Base-by-base conservation (phyloP, 495 filamentous ascomycete genomes). In the Terfezia boudieri region DNA sequence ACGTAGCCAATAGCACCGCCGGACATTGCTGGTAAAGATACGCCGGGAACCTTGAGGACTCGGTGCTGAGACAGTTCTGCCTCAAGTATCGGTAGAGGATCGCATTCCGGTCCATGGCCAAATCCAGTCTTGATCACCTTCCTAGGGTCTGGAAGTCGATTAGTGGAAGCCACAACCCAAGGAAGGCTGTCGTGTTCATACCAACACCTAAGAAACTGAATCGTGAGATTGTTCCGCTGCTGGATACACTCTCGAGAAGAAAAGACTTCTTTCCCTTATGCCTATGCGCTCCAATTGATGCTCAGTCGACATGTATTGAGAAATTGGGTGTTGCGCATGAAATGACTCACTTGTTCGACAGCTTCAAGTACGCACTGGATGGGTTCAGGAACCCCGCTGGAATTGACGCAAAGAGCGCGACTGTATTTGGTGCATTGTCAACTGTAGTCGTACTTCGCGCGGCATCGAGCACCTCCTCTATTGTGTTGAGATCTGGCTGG, bases 1-100 rank as follows among this genome's bases (percentile, higher is more conserved):
- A 98, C 84, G 65, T 96, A 98, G 55, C 90, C 90, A 62, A 98
- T 82, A 2, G 89, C 90, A 37, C 92, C 90, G 50, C 86, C 92
- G 0, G 81, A 86, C 65, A 95, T 68, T 36, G 84, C 81, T 9
- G 90, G 90, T 9, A 98, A 74, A 53, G 70, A 73, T 55, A 94
- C 71, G 8, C 80, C 82, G 1, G 92, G 89, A 9, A 96, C 73
- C 38, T 81, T 73, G 53, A 83, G 79, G 51, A 90, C 82, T 17
- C 84, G 77, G 68, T 79, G 80, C 61, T 83, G 70, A 46, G 77
- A 69, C 37, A 98, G 77, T 66, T 94, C 83, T 43, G 73, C 70
- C 70, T 94, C 80, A 22, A 98, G 78, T 36, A 75, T 70, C 0
- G 82, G 83, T 26, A 98, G 72, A 16, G 90, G 90, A 61, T 98